Base-by-base conservation (phyloP, 306 rosid genomes). In the Cucurbita pepo region DNA sequence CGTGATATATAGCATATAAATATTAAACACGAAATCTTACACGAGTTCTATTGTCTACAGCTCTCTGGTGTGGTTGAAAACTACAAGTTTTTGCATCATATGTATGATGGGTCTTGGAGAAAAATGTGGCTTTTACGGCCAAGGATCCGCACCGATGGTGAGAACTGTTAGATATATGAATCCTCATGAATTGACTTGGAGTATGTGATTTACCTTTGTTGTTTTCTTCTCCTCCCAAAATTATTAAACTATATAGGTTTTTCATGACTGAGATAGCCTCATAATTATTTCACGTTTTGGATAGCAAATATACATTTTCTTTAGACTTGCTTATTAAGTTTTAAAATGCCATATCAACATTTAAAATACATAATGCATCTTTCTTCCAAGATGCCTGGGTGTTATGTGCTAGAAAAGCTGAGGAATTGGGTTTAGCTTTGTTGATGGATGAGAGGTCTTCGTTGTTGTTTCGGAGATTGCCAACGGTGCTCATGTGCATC, bases 101-200 rank as follows among this genome's bases (percentile, higher is more conserved):
- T 83, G 74, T 90, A 87, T 57, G 91, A 83, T 64, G 84, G 95
- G 44, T 94, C 96, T 22, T 90, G 98, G 98, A 84, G 94, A 80
- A 90, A 85, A 81, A 94, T 94, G 97, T 94, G 97, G 98, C 92
- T 87, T 48, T 80, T 76, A 72, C 79, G 98, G 74, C 98, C 98
- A 71, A 89, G 97, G 87, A 79, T 90, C 78, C 92, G 97, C 72
- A 85, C 86, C 57, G 98, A 90, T 79, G 97, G 97, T 94, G 78
- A 72, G 77, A 64, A 45, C 41, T 30, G 7, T 64, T 51, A 56
- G n/a, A 74, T 77, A 34, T 56, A 50, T 21, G 69, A 55, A 7
- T 56, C 38, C 40, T 13, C 5, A 3, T 53, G 38, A 34, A 6
- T 16, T 36, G 48, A 38, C 53, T 54, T 54, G 54, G 50, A 11